Evolutionary conservation across 192 early-diverging fungal genomes (phyloP), one percentile per base, ranked within the genome.

Genomic region (Umbelopsis sp.): DNA sequence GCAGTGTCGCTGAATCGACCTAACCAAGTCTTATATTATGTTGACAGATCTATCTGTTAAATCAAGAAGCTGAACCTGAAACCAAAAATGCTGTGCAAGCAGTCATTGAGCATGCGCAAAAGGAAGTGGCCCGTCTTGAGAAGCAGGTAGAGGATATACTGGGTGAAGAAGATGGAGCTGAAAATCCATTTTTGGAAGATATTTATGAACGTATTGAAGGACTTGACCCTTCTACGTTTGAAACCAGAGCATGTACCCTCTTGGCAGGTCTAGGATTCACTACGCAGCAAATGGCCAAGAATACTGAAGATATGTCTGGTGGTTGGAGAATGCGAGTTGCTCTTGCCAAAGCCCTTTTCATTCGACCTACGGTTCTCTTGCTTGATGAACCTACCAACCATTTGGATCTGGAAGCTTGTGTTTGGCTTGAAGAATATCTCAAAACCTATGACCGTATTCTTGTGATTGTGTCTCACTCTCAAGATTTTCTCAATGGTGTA

Each of bases 301-400:
- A 88, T 72, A 98, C 96, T 41, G 94, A 94, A 88, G 93, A 95
- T 73, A 87, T 98, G 75, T 97, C 95, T 74, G 96, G 96, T 88
- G 96, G 96, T 73, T 98, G 96, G 96, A 87, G 96, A 68, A 98
- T 98, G 96, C 87, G 96, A 71, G 96, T 98, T 49, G 92, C 95
- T 5, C 89, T 98, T 24, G 95, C 96, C 65, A 89, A 93, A 73
- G 95, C 95, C 54, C 86, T 98, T 79, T 98, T 98, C 78, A 91
- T 76, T 88, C 87, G 50, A 83, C 87, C 77, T 81, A 88, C 79
- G 36, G 41, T 80, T 22, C 52, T 77, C 10, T 50, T 52, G n/a
- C 62, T 77, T 16, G 71, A 82, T 51, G 78, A 83, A 69, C 78
- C 80, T n/a, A 91, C 75, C 21, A 82, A 81, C 51, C 88, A 85